Base-by-base conservation (phyloP, 139 green algal species). In the Picochlorum sp. region DNA sequence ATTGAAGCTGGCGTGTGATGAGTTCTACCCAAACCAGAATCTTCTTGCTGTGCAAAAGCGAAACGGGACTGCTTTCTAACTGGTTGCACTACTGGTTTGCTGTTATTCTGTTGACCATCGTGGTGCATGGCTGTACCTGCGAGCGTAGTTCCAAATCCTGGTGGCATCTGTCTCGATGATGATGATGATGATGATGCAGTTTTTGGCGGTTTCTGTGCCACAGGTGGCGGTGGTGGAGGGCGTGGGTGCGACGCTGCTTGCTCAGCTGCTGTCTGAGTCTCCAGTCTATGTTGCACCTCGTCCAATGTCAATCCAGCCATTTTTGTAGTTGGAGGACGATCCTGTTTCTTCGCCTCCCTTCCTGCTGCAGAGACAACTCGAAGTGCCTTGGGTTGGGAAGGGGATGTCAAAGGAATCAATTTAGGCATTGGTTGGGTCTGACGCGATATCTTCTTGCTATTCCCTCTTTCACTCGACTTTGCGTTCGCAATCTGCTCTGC, bases 41-140 rank as follows among this genome's bases (percentile, higher is more conserved):
- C 71, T 59, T 58, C 68, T 45, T 77, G 64, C 18, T 78, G 61
- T 13, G 72, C 72, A 62, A 79, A 79, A 3, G 70, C 63, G 59
- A 79, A 79, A 20, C 72, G 54, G n/a, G 68, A 78, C 28, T 59
- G 57, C 41, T 77, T 59, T 45, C 71, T 66, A 26, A 54, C 34
- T 41, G 34, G 34, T 41, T 41, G 34, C 34, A 41, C 34, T 11
- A 41, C 34, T 41, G 34, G 34, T 41, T 41, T 41, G 34, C 8
- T 41, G 34, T 41, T 41, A 41, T 41, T 14, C 34, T 41, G 34
- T 41, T 41, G 34, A 41, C 34, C 34, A 41, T 41, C 34, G 8
- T 41, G 7, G 34, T 41, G 8, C 34, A 11, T 41, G 34, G 34
- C 34, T 41, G 7, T 41, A 41, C 34, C 34, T 41, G 5, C 34